Evolutionary conservation across 2,329 filamentous ascomycete species (phyloP).

Genomic region (Sclerotinia trifoliorum): DNA sequence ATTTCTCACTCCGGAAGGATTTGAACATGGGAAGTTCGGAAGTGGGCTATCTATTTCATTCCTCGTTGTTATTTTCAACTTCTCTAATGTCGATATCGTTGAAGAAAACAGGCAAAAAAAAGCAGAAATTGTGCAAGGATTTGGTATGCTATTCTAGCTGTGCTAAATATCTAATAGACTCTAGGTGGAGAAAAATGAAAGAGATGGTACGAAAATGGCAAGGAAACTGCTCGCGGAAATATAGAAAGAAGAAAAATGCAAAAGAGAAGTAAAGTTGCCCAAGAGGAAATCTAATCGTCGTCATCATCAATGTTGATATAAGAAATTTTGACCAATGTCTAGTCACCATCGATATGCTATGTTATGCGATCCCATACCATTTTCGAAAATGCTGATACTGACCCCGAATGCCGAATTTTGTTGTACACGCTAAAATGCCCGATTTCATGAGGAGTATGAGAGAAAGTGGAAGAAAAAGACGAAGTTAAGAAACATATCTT

Average conservation of each 20-base stretch:
- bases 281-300: background rate
- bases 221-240: background rate
- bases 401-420: background rate
- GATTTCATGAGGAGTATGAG: background rate
- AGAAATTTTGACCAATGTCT: background rate
- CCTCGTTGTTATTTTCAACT: background rate
- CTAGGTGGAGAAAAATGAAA: background rate
- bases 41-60: background rate
- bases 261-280: background rate
- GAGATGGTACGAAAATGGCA: background rate
- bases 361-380: background rate
- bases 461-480: constrained; percentile 13
- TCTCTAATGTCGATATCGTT: background rate
- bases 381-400: background rate
- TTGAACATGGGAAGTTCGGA: background rate
- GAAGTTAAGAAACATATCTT: constrained; percentile 34
- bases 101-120: background rate
- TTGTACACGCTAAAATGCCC: constrained; percentile 12
- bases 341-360: constrained; percentile 7
- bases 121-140: background rate
- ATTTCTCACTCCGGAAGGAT: constrained; percentile 13
- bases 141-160: background rate
- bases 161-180: background rate
- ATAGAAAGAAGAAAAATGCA: background rate
- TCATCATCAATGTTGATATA: background rate